Conservation (phyloP, 495 filamentous ascomycete genomes). For the Sordaria brevicollis region DNA sequence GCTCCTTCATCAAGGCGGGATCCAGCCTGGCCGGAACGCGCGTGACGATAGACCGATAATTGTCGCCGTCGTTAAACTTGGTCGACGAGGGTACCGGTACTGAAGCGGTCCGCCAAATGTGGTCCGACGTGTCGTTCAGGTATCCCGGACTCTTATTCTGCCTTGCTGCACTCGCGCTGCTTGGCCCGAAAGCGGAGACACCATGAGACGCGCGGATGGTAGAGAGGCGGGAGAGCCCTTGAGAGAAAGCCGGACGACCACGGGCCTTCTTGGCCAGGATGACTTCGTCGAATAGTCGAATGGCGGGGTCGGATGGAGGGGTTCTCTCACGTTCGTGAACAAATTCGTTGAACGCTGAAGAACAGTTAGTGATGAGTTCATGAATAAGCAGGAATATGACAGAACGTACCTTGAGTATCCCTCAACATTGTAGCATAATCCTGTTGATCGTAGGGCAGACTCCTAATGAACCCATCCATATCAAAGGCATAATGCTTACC, state of each 20-base stretch:
- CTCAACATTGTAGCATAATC: constrained; percentile 81
- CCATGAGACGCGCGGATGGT: constrained; percentile 37
- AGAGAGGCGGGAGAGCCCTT: constrained; percentile 43
- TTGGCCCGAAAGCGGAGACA: constrained; percentile 22
- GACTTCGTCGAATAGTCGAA: constrained; percentile 90
- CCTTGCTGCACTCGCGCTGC: constrained; percentile 21
- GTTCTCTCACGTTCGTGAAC: constrained; percentile 80
- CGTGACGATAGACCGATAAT: constrained; percentile 45
- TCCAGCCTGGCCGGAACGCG: constrained; percentile 74
- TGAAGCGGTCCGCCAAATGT: constrained; percentile 84
- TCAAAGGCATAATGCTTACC: constrained; percentile 88
- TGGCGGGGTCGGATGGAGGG: constrained; percentile 44
- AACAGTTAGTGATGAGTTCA: constrained; percentile 2
- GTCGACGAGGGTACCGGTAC: constrained; percentile 64
- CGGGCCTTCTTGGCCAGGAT: constrained; percentile 90
- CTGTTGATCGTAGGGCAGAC: constrained; percentile 80
- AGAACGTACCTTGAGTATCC: constrained; percentile 74
- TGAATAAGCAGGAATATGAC: constrained; percentile 3
- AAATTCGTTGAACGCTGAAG: constrained; percentile 83
- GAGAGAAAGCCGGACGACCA: constrained; percentile 45
- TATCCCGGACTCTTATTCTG: constrained; percentile 49
- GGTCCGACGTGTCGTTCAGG: constrained; percentile 75
- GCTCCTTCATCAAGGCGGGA: constrained; percentile 77
- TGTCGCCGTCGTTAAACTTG: constrained; percentile 51
- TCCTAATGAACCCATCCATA: constrained; percentile 85